phyloP scores from a whole-genome alignment of 2,329 filamentous ascomycete genomes.

The Macrophomina pseudophaseolina region DNA sequence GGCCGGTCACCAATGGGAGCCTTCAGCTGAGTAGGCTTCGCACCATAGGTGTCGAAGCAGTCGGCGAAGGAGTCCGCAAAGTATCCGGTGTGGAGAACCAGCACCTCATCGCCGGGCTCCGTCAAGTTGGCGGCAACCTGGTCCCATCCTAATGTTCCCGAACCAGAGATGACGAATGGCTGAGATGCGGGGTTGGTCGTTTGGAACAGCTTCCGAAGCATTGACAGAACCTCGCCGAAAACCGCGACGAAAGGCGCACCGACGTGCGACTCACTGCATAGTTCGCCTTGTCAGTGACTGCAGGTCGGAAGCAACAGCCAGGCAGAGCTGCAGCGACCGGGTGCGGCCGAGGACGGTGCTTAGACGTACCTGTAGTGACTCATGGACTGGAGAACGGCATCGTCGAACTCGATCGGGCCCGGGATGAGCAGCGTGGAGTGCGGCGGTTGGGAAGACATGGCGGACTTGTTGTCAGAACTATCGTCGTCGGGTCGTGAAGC shows the following conservation, averaged over 20 bases:
- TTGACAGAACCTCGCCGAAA: constrained; percentile 87
- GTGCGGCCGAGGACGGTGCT: background rate
- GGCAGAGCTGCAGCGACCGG: background rate
- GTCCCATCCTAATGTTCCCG: constrained; percentile 96
- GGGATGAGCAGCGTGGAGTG: constrained; percentile 88
- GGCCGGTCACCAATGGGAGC: constrained; percentile 87
- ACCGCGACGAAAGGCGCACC: constrained; percentile 84
- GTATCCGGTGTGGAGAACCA: constrained; percentile 96
- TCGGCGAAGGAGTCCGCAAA: constrained; percentile 95
- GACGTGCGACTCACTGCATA: constrained; percentile 85
- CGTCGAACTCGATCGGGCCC: constrained; percentile 96
- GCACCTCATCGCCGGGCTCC: constrained; percentile 85
- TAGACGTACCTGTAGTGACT: constrained; percentile 78
- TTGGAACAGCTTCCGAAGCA: constrained; percentile 94
- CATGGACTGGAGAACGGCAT: constrained; percentile 95
- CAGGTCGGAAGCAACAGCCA: background rate
- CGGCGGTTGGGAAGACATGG: constrained; percentile 63
- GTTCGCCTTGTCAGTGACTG: constrained; percentile 2
- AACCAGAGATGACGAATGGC: constrained; percentile 91
- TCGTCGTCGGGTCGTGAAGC: constrained; percentile 59
- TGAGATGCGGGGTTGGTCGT: constrained; percentile 81
- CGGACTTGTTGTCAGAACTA: constrained; percentile 41
- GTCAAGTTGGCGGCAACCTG: constrained; percentile 91
- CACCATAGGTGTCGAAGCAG: constrained; percentile 90
- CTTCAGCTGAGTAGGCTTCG: constrained; percentile 86